phyloP scores from a whole-genome alignment of 2,329 filamentous ascomycete genomes.

The Nigrospora sphaerica region DNA sequence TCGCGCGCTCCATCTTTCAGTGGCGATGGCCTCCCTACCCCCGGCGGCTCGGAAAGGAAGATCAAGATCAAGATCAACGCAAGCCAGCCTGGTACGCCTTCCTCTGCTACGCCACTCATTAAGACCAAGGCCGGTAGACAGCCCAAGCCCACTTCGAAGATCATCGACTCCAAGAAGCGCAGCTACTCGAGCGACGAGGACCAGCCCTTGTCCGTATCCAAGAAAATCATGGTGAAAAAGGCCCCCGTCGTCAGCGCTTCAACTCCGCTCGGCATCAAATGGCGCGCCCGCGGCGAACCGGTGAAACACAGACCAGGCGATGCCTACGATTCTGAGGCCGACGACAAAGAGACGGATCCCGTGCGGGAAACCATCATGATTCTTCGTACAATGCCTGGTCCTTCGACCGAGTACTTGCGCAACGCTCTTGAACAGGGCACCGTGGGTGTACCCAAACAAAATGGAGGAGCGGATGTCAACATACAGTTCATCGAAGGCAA shows the following conservation, averaged over 20 bases:
- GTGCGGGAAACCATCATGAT: slow-evolving; percentile 86
- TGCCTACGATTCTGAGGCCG: slow-evolving; percentile 94
- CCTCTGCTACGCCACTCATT: slow-evolving; percentile 14
- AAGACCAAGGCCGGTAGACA: slow-evolving; percentile 56
- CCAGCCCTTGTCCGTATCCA: slow-evolving; percentile 27
- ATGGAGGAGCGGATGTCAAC: slow-evolving; percentile 68
- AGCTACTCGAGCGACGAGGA: slow-evolving; percentile 46
- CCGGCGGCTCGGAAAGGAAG: slow-evolving; percentile 21
- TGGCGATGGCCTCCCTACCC: slow-evolving; percentile 15
- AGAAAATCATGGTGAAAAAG: slow-evolving; percentile 47
- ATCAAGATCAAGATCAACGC: slow-evolving; percentile 32
- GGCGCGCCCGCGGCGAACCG: slow-evolving; percentile 61
- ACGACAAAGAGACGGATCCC: slow-evolving; percentile 81
- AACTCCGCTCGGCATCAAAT: slow-evolving; percentile 36
- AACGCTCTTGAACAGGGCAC: slow-evolving; percentile 69
- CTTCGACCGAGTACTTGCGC: slow-evolving; percentile 77
- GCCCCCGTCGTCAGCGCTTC: slow-evolving; percentile 20
- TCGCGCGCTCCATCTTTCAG: slow-evolving; percentile 19
- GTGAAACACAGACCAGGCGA: slow-evolving; percentile 70
- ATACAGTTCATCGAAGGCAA: slow-evolving; percentile 75
- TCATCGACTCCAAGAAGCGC: slow-evolving; percentile 54
- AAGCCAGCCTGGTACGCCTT: slow-evolving; percentile 21
- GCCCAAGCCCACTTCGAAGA: slow-evolving; percentile 51
- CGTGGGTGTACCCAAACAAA: slow-evolving; percentile 57
- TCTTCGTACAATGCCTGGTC: slow-evolving; percentile 78